A percentile compares a stretch with the other conserved stretches of the same genome.
Conservation (phyloP, 208 protist species). For the Leishmania guyanensis region DNA sequence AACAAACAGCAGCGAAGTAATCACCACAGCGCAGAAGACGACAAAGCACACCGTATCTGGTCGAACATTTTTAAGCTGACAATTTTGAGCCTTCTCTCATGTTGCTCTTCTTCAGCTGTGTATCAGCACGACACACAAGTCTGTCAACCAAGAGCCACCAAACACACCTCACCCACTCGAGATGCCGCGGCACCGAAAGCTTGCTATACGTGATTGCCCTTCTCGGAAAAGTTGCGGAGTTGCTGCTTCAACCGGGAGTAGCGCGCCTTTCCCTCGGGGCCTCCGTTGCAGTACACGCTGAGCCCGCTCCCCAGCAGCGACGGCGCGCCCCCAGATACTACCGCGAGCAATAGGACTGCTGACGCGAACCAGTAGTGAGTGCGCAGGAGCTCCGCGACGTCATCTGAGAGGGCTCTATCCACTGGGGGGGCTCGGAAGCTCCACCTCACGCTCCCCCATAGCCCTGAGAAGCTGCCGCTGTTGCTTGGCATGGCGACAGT, state of each 20-base stretch:
- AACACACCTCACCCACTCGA: background rate
- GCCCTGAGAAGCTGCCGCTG: background rate
- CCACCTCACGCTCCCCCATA: constrained; percentile 10
- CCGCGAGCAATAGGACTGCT: constrained; percentile 16
- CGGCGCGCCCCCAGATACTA: constrained; percentile 54
- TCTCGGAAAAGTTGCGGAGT: constrained; percentile 20
- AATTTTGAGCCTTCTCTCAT: too few species aligned
- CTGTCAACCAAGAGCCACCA: background rate
- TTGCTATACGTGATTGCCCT: background rate
- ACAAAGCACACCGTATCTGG: background rate
- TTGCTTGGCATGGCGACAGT: background rate
- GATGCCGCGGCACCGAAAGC: background rate
- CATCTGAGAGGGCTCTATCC: constrained; percentile 34
- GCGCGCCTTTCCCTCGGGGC: constrained; percentile 33
- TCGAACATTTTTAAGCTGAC: too few species aligned
- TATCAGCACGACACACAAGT: background rate
- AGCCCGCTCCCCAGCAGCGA: constrained; percentile 41
- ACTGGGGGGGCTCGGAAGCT: background rate
- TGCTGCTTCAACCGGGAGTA: constrained; percentile 52
- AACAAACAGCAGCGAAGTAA: background rate
- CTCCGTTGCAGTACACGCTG: constrained; percentile 25
- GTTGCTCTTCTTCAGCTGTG: background rate
- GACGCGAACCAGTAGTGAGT: constrained; percentile 26
- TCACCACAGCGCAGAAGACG: background rate
- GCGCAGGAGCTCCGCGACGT: constrained; percentile 39